Evolutionary conservation across 768 basidiomycete species (phyloP).

Genomic region (Strobilomyces dryophilus): DNA sequence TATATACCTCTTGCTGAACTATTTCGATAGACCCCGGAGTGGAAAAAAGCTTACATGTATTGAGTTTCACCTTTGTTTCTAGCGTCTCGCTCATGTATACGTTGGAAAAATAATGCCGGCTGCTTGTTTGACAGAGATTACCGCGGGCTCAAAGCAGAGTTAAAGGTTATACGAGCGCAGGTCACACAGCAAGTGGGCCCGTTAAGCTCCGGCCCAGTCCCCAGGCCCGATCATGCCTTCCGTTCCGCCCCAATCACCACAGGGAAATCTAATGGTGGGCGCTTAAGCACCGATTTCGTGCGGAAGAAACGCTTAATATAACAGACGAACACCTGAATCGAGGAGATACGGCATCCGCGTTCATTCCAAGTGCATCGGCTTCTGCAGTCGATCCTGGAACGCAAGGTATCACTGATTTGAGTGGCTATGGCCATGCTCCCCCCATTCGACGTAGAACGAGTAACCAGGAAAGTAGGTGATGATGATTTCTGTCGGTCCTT

Average conservation of each 20-base stretch:
- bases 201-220: not conserved
- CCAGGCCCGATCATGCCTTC: not conserved
- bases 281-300: not conserved
- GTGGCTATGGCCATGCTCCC: not conserved
- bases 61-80: not conserved
- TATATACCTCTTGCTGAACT: not conserved
- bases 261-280: slow-evolving; percentile 7
- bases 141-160: slow-evolving; percentile 63
- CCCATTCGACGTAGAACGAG: not conserved
- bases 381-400: not conserved
- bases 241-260: not conserved
- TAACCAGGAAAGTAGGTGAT: slow-evolving; percentile 13
- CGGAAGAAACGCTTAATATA: not conserved
- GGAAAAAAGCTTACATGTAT: slow-evolving; percentile 34
- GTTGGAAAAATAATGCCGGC: not conserved
- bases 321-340: not conserved
- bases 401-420: not conserved
- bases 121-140: slow-evolving; percentile 53
- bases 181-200: slow-evolving; percentile 19
- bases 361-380: not conserved
- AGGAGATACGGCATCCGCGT: not conserved
- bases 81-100: not conserved
- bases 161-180: slow-evolving; percentile 47
- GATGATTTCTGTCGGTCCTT: not conserved
- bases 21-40: slow-evolving; percentile 62